Percentiles rank a stretch among this genome's conserved stretches.
Evolutionary conservation across 306 rosid species (phyloP).

Genomic region (Urtica urens): DNA sequence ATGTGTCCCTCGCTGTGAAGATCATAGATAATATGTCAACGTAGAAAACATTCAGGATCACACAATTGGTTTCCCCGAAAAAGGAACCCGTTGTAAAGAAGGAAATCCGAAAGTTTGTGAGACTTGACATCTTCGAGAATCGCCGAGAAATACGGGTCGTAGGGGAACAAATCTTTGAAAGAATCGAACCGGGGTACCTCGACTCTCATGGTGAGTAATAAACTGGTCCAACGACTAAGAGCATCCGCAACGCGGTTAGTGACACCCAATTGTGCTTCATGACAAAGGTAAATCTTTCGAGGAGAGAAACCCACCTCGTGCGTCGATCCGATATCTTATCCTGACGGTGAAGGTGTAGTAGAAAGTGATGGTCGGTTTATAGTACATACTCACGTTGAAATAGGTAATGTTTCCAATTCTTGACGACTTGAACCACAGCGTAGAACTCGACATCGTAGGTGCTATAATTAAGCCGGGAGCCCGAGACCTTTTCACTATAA

Average conservation of each 20-base stretch:
- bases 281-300: background rate
- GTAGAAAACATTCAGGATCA: too few relatives aligned
- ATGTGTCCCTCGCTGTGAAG: too few relatives aligned
- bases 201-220: background rate
- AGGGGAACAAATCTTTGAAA: background rate
- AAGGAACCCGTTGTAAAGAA: background rate
- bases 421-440: background rate
- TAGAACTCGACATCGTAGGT: slow-evolving; percentile 1
- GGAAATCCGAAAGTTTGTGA: background rate
- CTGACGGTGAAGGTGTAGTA: background rate
- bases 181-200: background rate
- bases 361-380: background rate
- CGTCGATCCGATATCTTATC: background rate
- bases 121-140: background rate
- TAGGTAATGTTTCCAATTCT: background rate
- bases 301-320: background rate
- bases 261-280: too few relatives aligned
- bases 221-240: too few relatives aligned
- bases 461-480: background rate
- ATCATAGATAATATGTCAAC: too few relatives aligned
- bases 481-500: background rate
- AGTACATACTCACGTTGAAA: background rate
- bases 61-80: too few relatives aligned
- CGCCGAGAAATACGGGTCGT: background rate
- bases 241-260: too few relatives aligned